A percentile compares a stretch with the other conserved stretches of the same genome.
Conservation (phyloP, 768 basidiomycete species). For the Collybiopsis luxurians region DNA sequence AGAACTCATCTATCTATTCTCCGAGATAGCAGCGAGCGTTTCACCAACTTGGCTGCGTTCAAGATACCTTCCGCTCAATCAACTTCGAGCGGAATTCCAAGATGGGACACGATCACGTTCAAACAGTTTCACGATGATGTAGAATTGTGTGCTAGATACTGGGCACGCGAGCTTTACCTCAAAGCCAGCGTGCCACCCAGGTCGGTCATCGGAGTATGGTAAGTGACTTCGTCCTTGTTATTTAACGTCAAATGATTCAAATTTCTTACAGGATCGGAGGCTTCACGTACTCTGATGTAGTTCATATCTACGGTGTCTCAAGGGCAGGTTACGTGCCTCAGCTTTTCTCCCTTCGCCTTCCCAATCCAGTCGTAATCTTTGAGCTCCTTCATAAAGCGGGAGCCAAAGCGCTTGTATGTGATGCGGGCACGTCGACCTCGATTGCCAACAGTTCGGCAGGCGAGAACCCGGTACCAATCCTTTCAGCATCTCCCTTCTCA, state of each 20-base stretch:
- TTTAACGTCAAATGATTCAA: background rate
- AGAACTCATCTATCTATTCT: slow-evolving; percentile 61
- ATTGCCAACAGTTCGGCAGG: slow-evolving; percentile 20
- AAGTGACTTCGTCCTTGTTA: slow-evolving; percentile 17
- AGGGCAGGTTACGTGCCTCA: slow-evolving; percentile 79
- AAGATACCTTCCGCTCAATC: slow-evolving; percentile 52
- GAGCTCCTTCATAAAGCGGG: slow-evolving; percentile 64
- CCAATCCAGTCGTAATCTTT: slow-evolving; percentile 69
- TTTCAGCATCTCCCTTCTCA: slow-evolving; percentile 40
- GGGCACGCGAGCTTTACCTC: slow-evolving; percentile 46
- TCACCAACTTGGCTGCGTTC: slow-evolving; percentile 57
- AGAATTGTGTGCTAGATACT: slow-evolving; percentile 62
- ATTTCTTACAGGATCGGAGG: slow-evolving; percentile 64
- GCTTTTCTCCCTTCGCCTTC: slow-evolving; percentile 74
- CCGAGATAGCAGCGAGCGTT: slow-evolving; percentile 47
- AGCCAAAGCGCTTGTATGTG: slow-evolving; percentile 64
- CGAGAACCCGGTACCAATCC: slow-evolving; percentile 47
- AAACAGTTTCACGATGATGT: slow-evolving; percentile 64
- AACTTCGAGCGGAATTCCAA: slow-evolving; percentile 33
- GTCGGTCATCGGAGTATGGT: slow-evolving; percentile 77
- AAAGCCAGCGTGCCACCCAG: slow-evolving; percentile 42
- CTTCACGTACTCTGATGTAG: slow-evolving; percentile 65
- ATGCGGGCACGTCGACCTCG: slow-evolving; percentile 44
- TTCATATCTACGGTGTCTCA: slow-evolving; percentile 74
- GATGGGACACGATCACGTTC: slow-evolving; percentile 68